Evolutionary conservation across 2,329 filamentous ascomycete species (phyloP).

Genomic region (Alternaria rosae): DNA sequence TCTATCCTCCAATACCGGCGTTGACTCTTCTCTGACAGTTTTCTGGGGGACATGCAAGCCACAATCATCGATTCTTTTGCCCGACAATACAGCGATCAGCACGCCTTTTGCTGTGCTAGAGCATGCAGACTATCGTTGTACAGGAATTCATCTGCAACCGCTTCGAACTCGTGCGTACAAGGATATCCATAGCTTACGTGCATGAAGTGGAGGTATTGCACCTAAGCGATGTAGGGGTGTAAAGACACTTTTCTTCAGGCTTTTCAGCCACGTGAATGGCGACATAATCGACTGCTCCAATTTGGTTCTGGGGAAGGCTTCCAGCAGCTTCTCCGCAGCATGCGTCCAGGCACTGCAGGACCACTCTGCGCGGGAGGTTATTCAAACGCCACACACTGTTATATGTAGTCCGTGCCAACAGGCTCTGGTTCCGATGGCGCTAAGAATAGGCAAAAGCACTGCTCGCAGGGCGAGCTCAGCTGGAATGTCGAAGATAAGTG

Average conservation of each 20-base stretch:
- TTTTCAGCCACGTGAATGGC: background rate
- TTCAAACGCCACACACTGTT: background rate
- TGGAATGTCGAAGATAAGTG: background rate
- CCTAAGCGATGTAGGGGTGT: background rate
- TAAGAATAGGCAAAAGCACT: constrained; percentile 6
- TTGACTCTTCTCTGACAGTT: background rate
- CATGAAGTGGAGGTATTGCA: background rate
- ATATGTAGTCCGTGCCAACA: background rate
- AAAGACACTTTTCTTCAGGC: background rate
- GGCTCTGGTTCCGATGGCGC: background rate
- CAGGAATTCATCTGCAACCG: background rate
- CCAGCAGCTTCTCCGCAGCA: background rate
- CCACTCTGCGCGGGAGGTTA: background rate
- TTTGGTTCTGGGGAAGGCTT: background rate
- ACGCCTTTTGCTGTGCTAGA: background rate
- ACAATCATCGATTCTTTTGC: background rate
- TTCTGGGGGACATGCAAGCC: background rate
- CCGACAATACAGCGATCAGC: constrained; percentile 4
- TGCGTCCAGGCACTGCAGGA: background rate
- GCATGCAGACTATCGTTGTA: background rate
- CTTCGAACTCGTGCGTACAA: background rate
- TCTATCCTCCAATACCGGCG: background rate
- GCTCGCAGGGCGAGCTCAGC: background rate
- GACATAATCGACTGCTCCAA: background rate
- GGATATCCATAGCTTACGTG: constrained; percentile 4